Base-by-base conservation (phyloP, 495 filamentous ascomycete species). In the Podospora tetraspora region DNA sequence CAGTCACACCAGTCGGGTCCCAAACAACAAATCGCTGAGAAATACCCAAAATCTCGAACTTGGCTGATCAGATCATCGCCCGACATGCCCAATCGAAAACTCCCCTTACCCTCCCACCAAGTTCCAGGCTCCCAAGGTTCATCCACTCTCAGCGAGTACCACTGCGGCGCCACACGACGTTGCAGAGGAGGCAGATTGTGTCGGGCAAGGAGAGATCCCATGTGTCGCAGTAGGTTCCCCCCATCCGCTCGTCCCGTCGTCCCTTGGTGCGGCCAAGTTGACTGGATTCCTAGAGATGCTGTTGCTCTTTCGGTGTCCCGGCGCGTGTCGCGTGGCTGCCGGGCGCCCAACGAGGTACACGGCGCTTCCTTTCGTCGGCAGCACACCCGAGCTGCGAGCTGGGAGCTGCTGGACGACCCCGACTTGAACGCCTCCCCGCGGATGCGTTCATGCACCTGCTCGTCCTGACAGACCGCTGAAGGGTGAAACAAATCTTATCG, bases 401-500 rank as follows among this genome's bases (percentile, higher is more conserved):
- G 30, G 58, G 58, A 16, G 65, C 60, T 34, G 32, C 65, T 52
- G 30, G 65, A 66, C 65, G 59, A 24, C 23, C 59, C 59, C 59
- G 59, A 25, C 59, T 59, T 61, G 65, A 66, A 66, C 65, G 57
- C 57, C 34, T 63, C 66, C 27, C 37, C 63, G 62, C 59, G 70
- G 70, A 66, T 66, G 66, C 62, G 70, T 71, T 73, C 68, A 68
- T 70, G 69, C 60, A 67, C 57, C 64, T 66, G 30, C 65, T 66
- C 30, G 58, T 61, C 65, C 57, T 73, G 71, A 66, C 69, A 68
- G 65, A 67, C 64, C 59, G 66, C 62, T 68, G 59, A 68, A 70
- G 62, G 74, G 72, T 76, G 72, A 74, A 74, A 76, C 74, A 71
- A 65, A 59, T 56, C 57, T 72, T 65, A 62, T 62, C 64, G 62